Evolutionary conservation across 495 filamentous ascomycete genomes (phyloP), one percentile per base, ranked within the genome.

Genomic region (Cercophora samala): DNA sequence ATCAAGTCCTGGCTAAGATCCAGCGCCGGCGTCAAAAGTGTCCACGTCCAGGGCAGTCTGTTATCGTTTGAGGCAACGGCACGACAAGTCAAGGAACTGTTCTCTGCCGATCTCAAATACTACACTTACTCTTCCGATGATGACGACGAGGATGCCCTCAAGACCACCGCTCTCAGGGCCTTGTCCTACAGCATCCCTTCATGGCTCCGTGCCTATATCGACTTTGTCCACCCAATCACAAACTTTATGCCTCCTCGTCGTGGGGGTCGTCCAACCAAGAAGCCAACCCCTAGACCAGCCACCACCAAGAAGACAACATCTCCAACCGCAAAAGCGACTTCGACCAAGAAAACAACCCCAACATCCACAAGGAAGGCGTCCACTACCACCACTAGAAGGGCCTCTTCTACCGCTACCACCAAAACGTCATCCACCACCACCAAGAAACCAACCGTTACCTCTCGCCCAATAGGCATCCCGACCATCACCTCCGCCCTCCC

Each of bases 161-260:
- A 13, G 37, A 46, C 37, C 13, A 46, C 37, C 37, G 70, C 70
- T 61, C 66, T 80, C n/a, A 75, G 77, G 9, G 72, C 79, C 17
- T 70, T 64, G 25, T 74, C 74, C 17, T 87, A 87, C 70, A 82
- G 79, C 2, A 70, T 87, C 0, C 85, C 85, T 1, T 69, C 70
- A 9, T 69, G 72, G 13, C 70, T 87, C 18, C 74, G 73, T 13
- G 68, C 75, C 25, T 71, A 74, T 70, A 76, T 81, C 65, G 75
- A 76, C 60, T 82, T 82, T 60, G 74, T 82, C 56, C 75, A 80
- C 52, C 79, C 79, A 3, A 62, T 82, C 65, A 71, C 75, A 22
- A 74, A 80, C 68, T 82, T 82, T 62, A 78, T 81, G 74, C 76
- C 78, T 13, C 78, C 76, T 25, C 74, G 70, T 21, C 32, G 62